A percentile compares a stretch with the other conserved stretches of the same genome.
These are phyloP conservation scores for Leptographium lundbergii DNA, from an alignment of 2,329 filamentous ascomycete species.

Conservation along the genomic window DNA sequence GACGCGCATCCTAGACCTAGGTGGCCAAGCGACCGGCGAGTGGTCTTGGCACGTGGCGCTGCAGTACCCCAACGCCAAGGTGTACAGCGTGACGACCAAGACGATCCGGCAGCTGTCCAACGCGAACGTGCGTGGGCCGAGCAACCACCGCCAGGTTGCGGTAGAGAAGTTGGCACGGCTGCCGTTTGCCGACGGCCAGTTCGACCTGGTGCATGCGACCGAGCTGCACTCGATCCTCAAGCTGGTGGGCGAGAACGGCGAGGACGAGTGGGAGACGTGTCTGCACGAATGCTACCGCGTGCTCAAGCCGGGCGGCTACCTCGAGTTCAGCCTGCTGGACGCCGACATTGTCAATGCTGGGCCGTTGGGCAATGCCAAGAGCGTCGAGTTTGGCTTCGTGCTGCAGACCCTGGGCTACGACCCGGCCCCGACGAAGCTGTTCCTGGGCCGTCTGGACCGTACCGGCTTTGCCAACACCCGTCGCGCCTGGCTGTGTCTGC, in stretches of 20 bases:
- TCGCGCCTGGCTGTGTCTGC: constrained; percentile 79
- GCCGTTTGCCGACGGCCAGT: constrained; percentile 75
- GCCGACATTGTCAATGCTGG: constrained; percentile 81
- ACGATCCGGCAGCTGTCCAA: constrained; percentile 57
- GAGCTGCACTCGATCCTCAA: constrained; percentile 79
- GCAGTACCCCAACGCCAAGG: constrained; percentile 71
- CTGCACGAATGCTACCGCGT: constrained; percentile 79
- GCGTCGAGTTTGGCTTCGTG: constrained; percentile 83
- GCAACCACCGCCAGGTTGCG: constrained; percentile 74
- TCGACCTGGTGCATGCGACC: constrained; percentile 83
- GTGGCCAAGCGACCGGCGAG: constrained; percentile 72
- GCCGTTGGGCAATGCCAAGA: constrained; percentile 64
- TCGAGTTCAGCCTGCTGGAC: constrained; percentile 86
- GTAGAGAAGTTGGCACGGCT: constrained; percentile 67
- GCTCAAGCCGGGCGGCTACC: constrained; percentile 81
- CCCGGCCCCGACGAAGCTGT: constrained; percentile 67
- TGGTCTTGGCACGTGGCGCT: constrained; percentile 93
- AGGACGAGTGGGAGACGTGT: constrained; percentile 81
- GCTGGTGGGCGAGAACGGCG: constrained; percentile 49
- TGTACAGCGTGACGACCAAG: constrained; percentile 75
- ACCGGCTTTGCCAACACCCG: constrained; percentile 71
- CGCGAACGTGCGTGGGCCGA: constrained; percentile 65
- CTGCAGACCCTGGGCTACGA: constrained; percentile 87
- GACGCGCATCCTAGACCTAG: constrained; percentile 70
- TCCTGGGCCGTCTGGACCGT: constrained; percentile 59